Percentiles rank a stretch among this genome's conserved stretches.
These are phyloP conservation scores for Backusella mclennaniae DNA, from an alignment of 192 early-diverging fungal species.

Conservation along the genomic window DNA sequence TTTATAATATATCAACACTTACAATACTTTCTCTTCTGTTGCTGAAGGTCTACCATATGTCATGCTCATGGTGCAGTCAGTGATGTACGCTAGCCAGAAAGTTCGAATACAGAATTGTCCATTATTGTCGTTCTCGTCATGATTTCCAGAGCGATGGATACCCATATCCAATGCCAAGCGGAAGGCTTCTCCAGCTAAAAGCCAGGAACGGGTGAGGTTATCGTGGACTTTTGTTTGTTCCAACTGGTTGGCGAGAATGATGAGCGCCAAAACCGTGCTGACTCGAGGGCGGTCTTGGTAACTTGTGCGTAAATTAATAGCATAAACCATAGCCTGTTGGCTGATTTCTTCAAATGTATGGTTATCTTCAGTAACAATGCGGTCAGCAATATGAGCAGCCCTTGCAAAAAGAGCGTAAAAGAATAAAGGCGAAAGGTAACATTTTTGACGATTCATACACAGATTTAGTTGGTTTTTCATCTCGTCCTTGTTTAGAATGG, in stretches of 20 bases:
- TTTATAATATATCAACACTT: background rate
- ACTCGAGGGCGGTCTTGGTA: constrained; percentile 55
- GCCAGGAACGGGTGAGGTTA: constrained; percentile 59
- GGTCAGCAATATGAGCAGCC: constrained; percentile 31
- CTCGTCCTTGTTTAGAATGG: constrained; percentile 30
- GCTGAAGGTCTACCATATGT: constrained; percentile 57
- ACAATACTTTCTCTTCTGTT: constrained; percentile 44
- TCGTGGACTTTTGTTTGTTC: constrained; percentile 47
- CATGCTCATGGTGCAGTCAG: constrained; percentile 65
- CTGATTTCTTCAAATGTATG: background rate
- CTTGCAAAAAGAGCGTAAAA: constrained; percentile 29
- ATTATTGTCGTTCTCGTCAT: background rate
- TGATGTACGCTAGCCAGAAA: constrained; percentile 70
- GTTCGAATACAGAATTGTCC: constrained; percentile 57
- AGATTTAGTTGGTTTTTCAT: constrained; percentile 18
- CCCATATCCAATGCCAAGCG: constrained; percentile 76
- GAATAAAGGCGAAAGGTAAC: constrained; percentile 21
- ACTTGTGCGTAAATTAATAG: constrained; percentile 55
- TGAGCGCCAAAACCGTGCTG: constrained; percentile 56
- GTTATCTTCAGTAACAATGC: background rate
- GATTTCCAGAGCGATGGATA: constrained; percentile 52
- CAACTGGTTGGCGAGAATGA: constrained; percentile 60
- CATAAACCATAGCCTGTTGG: constrained; percentile 46
- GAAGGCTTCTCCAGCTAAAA: constrained; percentile 67
- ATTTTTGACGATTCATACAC: background rate